phyloP scores from a whole-genome alignment of 306 rosid species.

The Psophocarpus tetragonolobus region DNA sequence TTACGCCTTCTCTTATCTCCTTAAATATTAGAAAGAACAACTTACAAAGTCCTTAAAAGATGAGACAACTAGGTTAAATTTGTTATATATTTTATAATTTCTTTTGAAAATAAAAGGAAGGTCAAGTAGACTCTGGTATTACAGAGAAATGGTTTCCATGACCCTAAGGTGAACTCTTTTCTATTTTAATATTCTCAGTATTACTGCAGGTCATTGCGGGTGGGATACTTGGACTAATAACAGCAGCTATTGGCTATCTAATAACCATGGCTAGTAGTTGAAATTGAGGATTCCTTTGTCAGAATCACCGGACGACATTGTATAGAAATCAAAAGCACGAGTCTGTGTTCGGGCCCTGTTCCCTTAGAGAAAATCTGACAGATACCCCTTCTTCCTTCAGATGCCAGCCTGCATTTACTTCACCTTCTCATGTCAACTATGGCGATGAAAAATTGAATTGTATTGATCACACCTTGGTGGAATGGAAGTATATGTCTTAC shows the following conservation, averaged over 20 bases:
- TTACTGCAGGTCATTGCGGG: slow-evolving; percentile 87
- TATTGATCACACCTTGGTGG: slow-evolving; percentile 30
- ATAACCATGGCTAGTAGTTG: slow-evolving; percentile 37
- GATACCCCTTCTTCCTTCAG: slow-evolving; percentile 29
- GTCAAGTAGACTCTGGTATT: background rate
- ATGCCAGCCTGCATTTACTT: slow-evolving; percentile 27
- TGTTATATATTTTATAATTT: background rate
- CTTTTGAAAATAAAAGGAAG: background rate
- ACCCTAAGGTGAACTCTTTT: background rate
- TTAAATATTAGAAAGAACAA: background rate
- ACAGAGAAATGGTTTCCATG: background rate
- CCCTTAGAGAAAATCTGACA: slow-evolving; percentile 12
- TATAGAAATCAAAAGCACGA: slow-evolving; percentile 38
- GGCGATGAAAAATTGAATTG: slow-evolving; percentile 35
- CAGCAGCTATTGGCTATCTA: slow-evolving; percentile 62
- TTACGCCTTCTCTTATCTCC: too few relatives aligned
- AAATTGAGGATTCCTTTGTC: slow-evolving; percentile 36
- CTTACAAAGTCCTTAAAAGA: slow-evolving; percentile 7
- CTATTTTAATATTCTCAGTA: slow-evolving; percentile 26
- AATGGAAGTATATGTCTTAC: slow-evolving; percentile 20
- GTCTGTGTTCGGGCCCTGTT: slow-evolving; percentile 11
- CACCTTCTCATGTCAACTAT: slow-evolving; percentile 30
- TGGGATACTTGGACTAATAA: slow-evolving; percentile 69
- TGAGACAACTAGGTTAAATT: background rate
- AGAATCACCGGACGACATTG: slow-evolving; percentile 24